Conservation (phyloP, 805 yeast genomes). For the Lipomyces sp. region DNA sequence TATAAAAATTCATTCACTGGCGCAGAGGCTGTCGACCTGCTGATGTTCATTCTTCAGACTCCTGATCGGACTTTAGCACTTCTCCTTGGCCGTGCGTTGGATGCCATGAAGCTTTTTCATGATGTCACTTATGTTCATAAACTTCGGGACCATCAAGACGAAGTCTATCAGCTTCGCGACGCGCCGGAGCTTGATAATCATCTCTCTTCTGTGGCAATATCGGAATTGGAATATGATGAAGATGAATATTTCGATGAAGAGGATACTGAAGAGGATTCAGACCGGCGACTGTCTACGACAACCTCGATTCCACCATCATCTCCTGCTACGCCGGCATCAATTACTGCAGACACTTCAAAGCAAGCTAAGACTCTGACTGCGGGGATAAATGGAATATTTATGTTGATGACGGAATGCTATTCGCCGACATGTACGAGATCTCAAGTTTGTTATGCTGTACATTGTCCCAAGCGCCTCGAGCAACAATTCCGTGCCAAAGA, state of each 20-base stretch:
- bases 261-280: conserved; percentile 18
- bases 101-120: conserved; percentile 91
- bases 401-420: conserved; percentile 89
- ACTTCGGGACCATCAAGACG: conserved; percentile 82
- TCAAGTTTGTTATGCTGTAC: conserved; percentile 86
- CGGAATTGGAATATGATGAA: conserved; percentile 28
- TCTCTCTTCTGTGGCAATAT: conserved; percentile 32
- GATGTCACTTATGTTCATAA: conserved; percentile 96
- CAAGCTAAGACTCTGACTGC: conserved; percentile 38
- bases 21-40: conserved; percentile 88
- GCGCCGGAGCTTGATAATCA: conserved; percentile 23
- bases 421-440: conserved; percentile 95
- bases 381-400: conserved; percentile 81
- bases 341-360: conserved; percentile 14
- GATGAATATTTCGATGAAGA: conserved; percentile 18
- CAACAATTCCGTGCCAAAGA: conserved; percentile 87
- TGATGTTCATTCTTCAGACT: conserved; percentile 82
- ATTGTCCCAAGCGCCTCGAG: conserved; percentile 93
- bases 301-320: conserved; percentile 7
- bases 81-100: conserved; percentile 85
- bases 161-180: conserved; percentile 77
- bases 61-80: conserved; percentile 90
- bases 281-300: conserved; percentile 14
- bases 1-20: conserved; percentile 95
- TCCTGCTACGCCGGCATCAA: conserved; percentile 8